phyloP scores from a whole-genome alignment of 805 yeast genomes.

The Lipomyces mesembrius region DNA sequence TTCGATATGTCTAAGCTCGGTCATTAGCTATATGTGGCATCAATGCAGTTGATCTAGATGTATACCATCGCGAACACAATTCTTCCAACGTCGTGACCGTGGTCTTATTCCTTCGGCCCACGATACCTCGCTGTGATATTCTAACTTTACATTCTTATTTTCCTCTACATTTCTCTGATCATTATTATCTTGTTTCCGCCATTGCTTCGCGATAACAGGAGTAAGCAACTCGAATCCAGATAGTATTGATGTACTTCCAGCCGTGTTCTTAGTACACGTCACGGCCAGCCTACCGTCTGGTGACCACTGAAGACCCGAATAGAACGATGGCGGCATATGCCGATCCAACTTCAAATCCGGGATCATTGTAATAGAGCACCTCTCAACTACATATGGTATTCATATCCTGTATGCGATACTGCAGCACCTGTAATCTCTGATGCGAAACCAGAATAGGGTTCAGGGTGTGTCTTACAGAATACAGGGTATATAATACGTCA shows the following conservation, averaged over 20 bases:
- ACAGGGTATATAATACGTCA: not conserved
- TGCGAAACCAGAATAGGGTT: too few relatives aligned
- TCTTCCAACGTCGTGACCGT: not conserved
- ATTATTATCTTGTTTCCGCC: slow-evolving; percentile 11
- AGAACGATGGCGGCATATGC: slow-evolving; percentile 21
- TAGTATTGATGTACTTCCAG: not conserved
- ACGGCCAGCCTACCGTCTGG: slow-evolving; percentile 27
- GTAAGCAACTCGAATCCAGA: slow-evolving; percentile 18
- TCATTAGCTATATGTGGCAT: not conserved
- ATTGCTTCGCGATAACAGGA: slow-evolving; percentile 13
- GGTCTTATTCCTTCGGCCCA: not conserved
- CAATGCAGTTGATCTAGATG: not conserved
- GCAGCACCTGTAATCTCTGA: not conserved
- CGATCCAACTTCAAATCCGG: slow-evolving; percentile 22
- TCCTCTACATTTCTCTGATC: not conserved
- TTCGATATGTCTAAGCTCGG: not conserved
- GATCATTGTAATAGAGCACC: slow-evolving; percentile 11
- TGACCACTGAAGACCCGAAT: slow-evolving; percentile 21
- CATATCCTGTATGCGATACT: not conserved
- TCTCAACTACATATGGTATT: not conserved
- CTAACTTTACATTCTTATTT: not conserved
- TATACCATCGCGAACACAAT: not conserved
- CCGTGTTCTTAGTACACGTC: slow-evolving; percentile 6
- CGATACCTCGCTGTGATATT: not conserved
- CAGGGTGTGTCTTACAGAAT: not conserved